phyloP scores from a whole-genome alignment of 176 grass and related monocot species.

The Guadua angustifolia region DNA sequence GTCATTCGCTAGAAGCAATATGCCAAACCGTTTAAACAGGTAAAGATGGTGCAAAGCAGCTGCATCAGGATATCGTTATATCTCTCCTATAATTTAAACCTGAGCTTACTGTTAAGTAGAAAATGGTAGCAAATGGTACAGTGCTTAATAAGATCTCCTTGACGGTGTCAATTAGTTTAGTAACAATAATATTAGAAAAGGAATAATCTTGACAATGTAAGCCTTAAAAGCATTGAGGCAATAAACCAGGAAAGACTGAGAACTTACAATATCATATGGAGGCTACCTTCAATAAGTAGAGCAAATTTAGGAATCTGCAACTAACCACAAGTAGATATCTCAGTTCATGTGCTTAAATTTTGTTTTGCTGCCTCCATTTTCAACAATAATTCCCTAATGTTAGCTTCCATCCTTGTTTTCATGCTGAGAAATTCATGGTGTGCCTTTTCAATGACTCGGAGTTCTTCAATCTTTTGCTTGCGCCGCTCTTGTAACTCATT shows the following conservation, averaged over 20 bases:
- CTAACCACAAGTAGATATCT: slow-evolving; percentile 2
- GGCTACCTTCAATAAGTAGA: slow-evolving; percentile 35
- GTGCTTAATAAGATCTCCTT: background rate
- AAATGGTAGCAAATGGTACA: background rate
- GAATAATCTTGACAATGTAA: slow-evolving; percentile 21
- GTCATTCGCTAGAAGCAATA: background rate
- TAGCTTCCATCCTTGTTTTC: slow-evolving; percentile 84
- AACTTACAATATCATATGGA: slow-evolving; percentile 53
- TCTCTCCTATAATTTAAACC: background rate
- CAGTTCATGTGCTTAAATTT: slow-evolving; percentile 55
- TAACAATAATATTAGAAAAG: slow-evolving; percentile 12
- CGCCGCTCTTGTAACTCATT: slow-evolving; percentile 72
- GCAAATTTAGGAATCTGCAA: background rate
- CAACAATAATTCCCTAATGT: slow-evolving; percentile 78
- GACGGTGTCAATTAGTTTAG: background rate
- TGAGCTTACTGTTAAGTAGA: background rate
- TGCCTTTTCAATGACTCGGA: slow-evolving; percentile 69
- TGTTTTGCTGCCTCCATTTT: slow-evolving; percentile 87
- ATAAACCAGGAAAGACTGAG: slow-evolving; percentile 28
- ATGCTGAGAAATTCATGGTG: slow-evolving; percentile 69
- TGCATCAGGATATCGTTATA: background rate
- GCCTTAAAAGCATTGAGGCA: slow-evolving; percentile 13
- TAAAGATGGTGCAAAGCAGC: background rate
- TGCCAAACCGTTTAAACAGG: background rate
- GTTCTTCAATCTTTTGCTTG: slow-evolving; percentile 74